phyloP scores from a whole-genome alignment of 805 yeast genomes.

The Scheffersomyces stipitis region DNA sequence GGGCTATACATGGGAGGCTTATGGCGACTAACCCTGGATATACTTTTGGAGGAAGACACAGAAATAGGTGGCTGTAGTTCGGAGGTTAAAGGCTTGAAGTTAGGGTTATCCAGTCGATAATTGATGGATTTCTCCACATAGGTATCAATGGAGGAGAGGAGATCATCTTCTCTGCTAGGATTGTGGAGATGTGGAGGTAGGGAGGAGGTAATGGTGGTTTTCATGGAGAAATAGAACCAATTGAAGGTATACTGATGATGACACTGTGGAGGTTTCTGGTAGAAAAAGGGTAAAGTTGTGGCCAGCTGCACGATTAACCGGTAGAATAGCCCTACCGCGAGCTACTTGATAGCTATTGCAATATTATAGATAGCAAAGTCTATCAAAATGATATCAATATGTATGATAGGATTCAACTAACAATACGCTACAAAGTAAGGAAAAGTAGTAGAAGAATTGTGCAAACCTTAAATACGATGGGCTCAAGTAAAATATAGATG shows the following conservation, averaged over 20 bases:
- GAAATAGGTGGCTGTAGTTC: not conserved
- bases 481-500: no score
- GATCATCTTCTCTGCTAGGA: not conserved
- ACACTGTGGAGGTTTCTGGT: not conserved
- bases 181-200: no score
- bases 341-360: no score
- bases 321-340: no score
- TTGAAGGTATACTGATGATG: not conserved
- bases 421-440: no score
- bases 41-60: not conserved
- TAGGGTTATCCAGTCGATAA: slow-evolving; percentile 25
- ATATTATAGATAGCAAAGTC: no score
- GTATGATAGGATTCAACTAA: no score
- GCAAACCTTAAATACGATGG: no score
- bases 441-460: no score
- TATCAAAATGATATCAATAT: no score
- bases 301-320: no score
- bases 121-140: slow-evolving; percentile 22
- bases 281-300: not conserved
- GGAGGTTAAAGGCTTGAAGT: slow-evolving; percentile 18
- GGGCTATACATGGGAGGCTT: not conserved
- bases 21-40: not conserved
- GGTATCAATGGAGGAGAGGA: slow-evolving; percentile 11
- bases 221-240: not conserved
- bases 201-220: not conserved